Percentiles rank a stretch among this genome's conserved stretches.
These are phyloP conservation scores for Penicillium sp. DNA, from an alignment of 2,329 filamentous ascomycete species.

Conservation along the genomic window DNA sequence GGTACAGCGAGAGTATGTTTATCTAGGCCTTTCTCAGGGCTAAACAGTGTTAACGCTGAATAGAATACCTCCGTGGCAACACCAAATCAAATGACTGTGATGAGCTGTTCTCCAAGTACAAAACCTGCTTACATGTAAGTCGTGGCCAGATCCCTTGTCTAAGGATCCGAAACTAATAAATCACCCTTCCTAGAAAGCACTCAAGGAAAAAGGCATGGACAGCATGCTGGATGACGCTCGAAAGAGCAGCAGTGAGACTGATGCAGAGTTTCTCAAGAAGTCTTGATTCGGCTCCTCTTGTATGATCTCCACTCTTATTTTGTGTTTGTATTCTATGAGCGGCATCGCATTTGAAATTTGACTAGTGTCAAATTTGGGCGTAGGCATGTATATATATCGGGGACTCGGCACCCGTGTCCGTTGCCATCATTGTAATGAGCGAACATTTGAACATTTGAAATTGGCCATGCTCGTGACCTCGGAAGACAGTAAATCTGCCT, in stretches of 20 bases:
- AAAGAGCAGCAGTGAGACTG: conserved; percentile 85
- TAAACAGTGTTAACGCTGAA: conserved; percentile 12
- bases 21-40: not conserved
- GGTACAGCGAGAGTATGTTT: conserved; percentile 91
- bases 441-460: too few relatives aligned
- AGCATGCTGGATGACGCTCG: conserved; percentile 88
- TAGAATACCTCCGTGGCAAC: conserved; percentile 86
- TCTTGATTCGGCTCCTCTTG: conserved; percentile 11
- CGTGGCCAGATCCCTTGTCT: too few relatives aligned
- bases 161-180: not conserved
- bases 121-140: conserved; percentile 77
- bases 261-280: conserved; percentile 63
- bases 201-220: conserved; percentile 89
- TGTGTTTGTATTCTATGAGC: conserved; percentile 3
- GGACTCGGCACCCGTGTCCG: too few relatives aligned
- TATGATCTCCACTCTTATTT: conserved; percentile 4
- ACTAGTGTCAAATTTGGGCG: not conserved
- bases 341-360: not conserved
- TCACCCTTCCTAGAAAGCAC: conserved; percentile 61
- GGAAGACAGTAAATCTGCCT: too few relatives aligned
- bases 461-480: too few relatives aligned
- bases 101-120: conserved; percentile 83
- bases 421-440: too few relatives aligned
- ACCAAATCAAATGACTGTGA: conserved; percentile 85
- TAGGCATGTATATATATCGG: not conserved